Evolutionary conservation across 306 rosid species (phyloP).

Genomic region (Cucurbita pepo): DNA sequence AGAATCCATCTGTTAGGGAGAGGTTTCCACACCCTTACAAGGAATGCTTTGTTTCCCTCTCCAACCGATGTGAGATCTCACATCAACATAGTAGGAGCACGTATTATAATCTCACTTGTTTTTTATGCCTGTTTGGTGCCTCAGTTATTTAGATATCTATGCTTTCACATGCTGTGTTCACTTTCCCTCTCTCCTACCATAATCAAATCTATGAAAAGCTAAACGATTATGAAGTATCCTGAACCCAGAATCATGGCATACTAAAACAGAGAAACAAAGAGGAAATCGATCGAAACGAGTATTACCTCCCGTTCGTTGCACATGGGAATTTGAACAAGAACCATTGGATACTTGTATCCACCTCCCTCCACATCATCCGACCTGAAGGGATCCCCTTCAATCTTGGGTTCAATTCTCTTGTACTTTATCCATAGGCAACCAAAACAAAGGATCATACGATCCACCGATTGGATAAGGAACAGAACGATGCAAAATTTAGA

Average conservation of each 20-base stretch:
- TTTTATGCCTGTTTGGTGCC: not conserved
- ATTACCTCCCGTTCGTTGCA: constrained; percentile 89
- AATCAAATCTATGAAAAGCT: not conserved
- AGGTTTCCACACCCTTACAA: too few species aligned
- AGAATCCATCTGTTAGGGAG: too few species aligned
- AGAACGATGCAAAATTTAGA: constrained; percentile 67
- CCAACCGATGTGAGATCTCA: too few species aligned
- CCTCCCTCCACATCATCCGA: constrained; percentile 51
- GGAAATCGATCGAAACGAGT: not conserved
- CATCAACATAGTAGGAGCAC: not conserved
- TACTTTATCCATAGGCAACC: constrained; percentile 85
- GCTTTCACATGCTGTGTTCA: not conserved
- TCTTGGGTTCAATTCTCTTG: constrained; percentile 59
- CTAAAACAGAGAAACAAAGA: not conserved
- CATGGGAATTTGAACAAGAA: constrained; percentile 89
- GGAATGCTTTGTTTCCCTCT: too few species aligned
- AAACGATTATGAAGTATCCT: not conserved
- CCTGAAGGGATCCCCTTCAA: constrained; percentile 34
- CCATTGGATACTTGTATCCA: constrained; percentile 54
- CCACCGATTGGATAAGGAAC: constrained; percentile 75
- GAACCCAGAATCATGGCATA: not conserved
- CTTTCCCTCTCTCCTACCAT: not conserved
- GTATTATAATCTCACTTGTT: not conserved
- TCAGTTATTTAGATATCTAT: too few species aligned
- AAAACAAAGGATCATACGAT: constrained; percentile 62